Conservation (phyloP, 2,329 filamentous ascomycete species). For the Aspergillus japonicus region DNA sequence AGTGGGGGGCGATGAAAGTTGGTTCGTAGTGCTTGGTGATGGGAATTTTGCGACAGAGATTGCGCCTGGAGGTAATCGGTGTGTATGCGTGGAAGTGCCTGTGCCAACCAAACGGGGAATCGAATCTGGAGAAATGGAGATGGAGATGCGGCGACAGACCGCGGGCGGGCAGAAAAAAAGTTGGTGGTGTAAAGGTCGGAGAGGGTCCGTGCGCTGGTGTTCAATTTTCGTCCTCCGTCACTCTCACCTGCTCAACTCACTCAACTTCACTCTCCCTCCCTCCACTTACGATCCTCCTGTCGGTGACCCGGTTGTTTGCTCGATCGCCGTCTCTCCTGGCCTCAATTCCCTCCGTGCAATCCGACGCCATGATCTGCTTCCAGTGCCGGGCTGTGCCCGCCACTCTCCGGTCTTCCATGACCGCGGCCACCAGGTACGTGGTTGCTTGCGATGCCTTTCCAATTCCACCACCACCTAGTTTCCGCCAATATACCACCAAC, state of each 20-base stretch:
- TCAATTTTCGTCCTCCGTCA: conserved; percentile 34
- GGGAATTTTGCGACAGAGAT: not conserved
- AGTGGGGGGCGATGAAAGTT: not conserved
- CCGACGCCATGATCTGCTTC: conserved; percentile 34
- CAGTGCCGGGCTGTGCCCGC: conserved; percentile 34
- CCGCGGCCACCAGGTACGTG: conserved; percentile 26
- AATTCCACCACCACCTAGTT: not conserved
- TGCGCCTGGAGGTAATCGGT: too few species aligned
- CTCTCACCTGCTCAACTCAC: conserved; percentile 15
- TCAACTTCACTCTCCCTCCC: conserved; percentile 6
- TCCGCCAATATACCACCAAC: not conserved
- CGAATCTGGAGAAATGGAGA: not conserved
- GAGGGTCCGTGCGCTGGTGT: conserved; percentile 34
- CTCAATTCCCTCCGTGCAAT: not conserved
- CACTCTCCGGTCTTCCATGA: conserved; percentile 23
- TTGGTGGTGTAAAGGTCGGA: conserved; percentile 5
- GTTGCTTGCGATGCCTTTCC: not conserved
- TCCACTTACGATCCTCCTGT: not conserved
- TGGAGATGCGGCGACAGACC: not conserved
- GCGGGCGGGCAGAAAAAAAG: conserved; percentile 15
- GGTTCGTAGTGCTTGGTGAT: not conserved
- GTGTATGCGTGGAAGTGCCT: not conserved
- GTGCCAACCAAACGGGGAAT: not conserved
- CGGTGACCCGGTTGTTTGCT: not conserved
- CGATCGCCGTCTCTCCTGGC: not conserved